Evolutionary conservation across 106 monocot genomes (phyloP).

Genomic region (Dendrobium catenatum): DNA sequence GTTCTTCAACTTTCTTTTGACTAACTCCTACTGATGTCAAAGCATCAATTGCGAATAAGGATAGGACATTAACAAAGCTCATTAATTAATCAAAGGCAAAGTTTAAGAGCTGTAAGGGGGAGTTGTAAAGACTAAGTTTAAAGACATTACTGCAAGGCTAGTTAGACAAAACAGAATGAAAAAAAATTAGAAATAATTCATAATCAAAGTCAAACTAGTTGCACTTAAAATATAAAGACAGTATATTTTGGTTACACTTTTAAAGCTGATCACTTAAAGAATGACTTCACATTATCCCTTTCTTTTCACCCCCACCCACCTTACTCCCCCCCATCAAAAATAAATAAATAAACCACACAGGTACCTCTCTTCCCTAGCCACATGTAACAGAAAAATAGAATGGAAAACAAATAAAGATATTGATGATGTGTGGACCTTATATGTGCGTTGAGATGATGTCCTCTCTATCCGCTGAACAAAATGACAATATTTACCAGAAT

Average conservation of each 20-base stretch:
- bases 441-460: conserved; percentile 85
- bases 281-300: too few species aligned
- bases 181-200: background rate
- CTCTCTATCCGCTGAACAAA: conserved; percentile 94
- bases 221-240: background rate
- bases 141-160: too few species aligned
- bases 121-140: too few species aligned
- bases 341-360: background rate
- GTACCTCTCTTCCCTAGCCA: background rate
- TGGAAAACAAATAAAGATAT: conserved; percentile 4
- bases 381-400: conserved; percentile 5
- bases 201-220: background rate
- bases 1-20: too few species aligned
- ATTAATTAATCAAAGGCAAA: too few species aligned
- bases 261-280: too few species aligned
- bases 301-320: background rate
- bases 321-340: background rate
- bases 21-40: too few species aligned
- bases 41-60: too few species aligned
- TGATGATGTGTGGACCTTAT: conserved; percentile 44
- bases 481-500: conserved; percentile 84
- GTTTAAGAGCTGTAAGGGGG: too few species aligned
- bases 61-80: too few species aligned
- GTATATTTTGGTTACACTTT: too few species aligned
- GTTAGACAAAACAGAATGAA: background rate